Conservation (phyloP, 2,329 filamentous ascomycete species). For the Colletotrichum cereale region DNA sequence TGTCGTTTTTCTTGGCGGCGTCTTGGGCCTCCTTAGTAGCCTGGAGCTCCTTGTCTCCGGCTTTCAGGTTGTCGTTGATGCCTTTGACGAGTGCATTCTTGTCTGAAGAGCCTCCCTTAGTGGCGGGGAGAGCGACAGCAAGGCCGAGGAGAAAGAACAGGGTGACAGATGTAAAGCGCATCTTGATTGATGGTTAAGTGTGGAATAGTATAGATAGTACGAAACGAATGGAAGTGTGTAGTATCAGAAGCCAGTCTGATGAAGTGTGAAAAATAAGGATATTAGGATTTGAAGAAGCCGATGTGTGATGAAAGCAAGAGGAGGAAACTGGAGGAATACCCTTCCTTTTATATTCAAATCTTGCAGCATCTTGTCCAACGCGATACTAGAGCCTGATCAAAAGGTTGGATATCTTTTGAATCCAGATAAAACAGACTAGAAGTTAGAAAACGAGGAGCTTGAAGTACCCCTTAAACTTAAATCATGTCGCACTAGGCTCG, state of each 20-base stretch:
- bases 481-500: too few species aligned
- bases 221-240: not conserved
- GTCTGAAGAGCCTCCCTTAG: constrained; percentile 11
- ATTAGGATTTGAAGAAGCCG: too few species aligned
- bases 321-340: too few species aligned
- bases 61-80: constrained; percentile 31
- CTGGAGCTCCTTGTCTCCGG: constrained; percentile 26
- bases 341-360: not conserved
- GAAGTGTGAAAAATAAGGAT: not conserved
- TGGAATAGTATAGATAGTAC: not conserved
- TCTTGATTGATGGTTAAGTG: not conserved
- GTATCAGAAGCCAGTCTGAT: constrained; percentile 27
- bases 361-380: not conserved
- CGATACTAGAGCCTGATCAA: not conserved
- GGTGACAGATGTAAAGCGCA: constrained; percentile 27
- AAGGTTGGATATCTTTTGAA: too few species aligned
- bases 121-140: constrained; percentile 5
- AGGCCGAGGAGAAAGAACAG: constrained; percentile 17
- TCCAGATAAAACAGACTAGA: too few species aligned
- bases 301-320: not conserved
- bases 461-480: too few species aligned
- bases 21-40: constrained; percentile 17
- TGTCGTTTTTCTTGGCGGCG: constrained; percentile 11
- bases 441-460: too few species aligned
- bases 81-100: constrained; percentile 32